These are phyloP conservation scores for Heterotrichella gracilis DNA, from an alignment of 352 stramenopile genomes.

Conservation along the genomic window DNA sequence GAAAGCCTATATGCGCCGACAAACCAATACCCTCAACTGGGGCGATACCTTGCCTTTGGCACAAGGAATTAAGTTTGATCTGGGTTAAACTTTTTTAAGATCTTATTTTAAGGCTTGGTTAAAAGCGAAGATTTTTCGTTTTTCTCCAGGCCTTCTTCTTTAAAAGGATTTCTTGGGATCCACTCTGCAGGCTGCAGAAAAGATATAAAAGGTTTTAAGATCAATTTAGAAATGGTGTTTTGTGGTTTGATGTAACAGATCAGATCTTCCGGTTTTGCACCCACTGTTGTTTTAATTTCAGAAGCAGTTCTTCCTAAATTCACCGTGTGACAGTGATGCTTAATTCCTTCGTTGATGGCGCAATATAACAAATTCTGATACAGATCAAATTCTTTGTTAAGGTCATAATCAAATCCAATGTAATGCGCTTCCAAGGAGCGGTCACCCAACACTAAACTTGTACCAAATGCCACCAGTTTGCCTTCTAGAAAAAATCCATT, in stretches of 20 bases:
- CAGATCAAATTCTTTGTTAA: background rate
- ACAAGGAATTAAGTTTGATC: constrained; percentile 49
- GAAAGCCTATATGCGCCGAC: constrained; percentile 71
- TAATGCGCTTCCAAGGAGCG: background rate
- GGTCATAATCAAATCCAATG: background rate
- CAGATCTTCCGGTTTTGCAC: background rate
- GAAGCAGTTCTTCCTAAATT: background rate
- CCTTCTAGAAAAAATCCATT: background rate
- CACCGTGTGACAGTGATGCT: background rate
- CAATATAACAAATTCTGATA: background rate
- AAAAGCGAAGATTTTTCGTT: background rate
- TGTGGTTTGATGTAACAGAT: constrained; percentile 8
- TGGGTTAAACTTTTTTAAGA: background rate
- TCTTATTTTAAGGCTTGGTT: background rate
- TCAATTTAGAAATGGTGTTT: background rate
- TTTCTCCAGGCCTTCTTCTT: background rate
- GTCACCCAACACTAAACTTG: background rate
- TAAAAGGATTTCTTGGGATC: background rate
- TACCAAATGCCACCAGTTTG: background rate
- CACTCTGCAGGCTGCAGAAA: background rate
- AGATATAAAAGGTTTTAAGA: background rate
- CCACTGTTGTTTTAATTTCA: background rate
- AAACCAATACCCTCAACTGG: constrained; percentile 59
- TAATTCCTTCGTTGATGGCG: background rate
- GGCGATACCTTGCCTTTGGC: constrained; percentile 52